Conservation (phyloP, 345 rosid genomes). For the Citrus australasica region DNA sequence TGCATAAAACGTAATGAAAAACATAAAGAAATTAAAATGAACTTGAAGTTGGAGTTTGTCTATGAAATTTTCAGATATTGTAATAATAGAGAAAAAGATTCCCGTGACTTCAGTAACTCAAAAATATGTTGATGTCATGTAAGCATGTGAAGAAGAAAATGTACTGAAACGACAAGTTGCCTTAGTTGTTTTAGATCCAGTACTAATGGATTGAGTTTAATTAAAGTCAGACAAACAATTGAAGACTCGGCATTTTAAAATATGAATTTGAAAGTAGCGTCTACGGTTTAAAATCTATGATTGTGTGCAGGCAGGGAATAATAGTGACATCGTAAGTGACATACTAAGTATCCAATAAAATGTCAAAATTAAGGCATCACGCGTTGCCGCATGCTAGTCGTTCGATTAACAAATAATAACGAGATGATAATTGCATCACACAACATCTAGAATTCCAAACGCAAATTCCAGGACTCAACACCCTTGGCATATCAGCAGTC, state of each 20-base stretch:
- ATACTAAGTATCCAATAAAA: background rate
- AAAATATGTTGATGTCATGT: background rate
- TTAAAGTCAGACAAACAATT: background rate
- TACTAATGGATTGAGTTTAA: too few species aligned
- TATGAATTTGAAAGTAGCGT: too few species aligned
- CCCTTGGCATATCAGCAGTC: conserved; percentile 25
- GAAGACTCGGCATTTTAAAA: background rate
- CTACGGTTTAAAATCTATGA: too few species aligned
- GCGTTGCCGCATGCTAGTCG: background rate
- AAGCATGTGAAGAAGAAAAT: background rate
- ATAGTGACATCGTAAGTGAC: background rate
- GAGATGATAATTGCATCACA: background rate
- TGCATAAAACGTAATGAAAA: too few species aligned
- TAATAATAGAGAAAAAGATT: too few species aligned
- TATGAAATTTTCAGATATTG: background rate
- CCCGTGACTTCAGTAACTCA: background rate
- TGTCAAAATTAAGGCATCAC: background rate
- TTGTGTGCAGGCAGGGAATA: too few species aligned
- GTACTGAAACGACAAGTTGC: background rate
- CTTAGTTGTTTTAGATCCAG: background rate
- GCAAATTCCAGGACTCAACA: conserved; percentile 29
- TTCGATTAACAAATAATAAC: too few species aligned
- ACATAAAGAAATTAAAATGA: too few species aligned
- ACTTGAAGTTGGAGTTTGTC: background rate
- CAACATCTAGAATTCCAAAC: too few species aligned